phyloP scores from a whole-genome alignment of 2,329 filamentous ascomycete genomes.

The Torrubiella hemipterigena region DNA sequence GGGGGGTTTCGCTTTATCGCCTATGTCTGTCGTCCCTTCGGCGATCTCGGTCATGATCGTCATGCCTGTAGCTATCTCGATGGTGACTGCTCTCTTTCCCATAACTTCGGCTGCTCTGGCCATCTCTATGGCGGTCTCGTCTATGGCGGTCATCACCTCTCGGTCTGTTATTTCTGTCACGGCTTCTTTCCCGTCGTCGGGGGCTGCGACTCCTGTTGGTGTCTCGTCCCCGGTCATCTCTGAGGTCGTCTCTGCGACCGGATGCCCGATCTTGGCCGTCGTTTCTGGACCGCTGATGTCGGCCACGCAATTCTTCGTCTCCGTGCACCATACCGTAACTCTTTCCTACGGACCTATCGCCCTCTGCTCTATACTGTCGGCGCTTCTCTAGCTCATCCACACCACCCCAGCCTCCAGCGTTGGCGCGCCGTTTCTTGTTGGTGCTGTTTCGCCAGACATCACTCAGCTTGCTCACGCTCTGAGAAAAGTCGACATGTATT shows the following conservation, averaged over 20 bases:
- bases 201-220: slow-evolving; percentile 33
- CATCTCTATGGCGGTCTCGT: slow-evolving; percentile 5
- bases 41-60: slow-evolving; percentile 17
- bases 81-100: slow-evolving; percentile 15
- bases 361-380: slow-evolving; percentile 72
- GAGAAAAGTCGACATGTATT: slow-evolving; percentile 97
- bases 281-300: slow-evolving; percentile 28
- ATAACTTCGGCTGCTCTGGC: background rate
- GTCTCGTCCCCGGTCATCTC: slow-evolving; percentile 3
- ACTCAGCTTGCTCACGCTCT: slow-evolving; percentile 80
- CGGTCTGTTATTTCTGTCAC: slow-evolving; percentile 20
- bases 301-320: slow-evolving; percentile 51
- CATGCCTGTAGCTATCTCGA: slow-evolving; percentile 13
- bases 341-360: slow-evolving; percentile 29
- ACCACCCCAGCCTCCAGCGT: slow-evolving; percentile 75
- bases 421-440: slow-evolving; percentile 61
- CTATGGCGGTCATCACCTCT: slow-evolving; percentile 16
- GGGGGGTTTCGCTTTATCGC: background rate
- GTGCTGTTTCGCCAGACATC: slow-evolving; percentile 81
- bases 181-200: slow-evolving; percentile 17
- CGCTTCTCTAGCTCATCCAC: slow-evolving; percentile 81
- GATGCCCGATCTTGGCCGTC: slow-evolving; percentile 8
- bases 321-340: slow-evolving; percentile 75
- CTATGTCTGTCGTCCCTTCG: slow-evolving; percentile 2
- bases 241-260: slow-evolving; percentile 7